Conservation (phyloP, 1,139 yeast species). For the Lodderomyces elongisporus region DNA sequence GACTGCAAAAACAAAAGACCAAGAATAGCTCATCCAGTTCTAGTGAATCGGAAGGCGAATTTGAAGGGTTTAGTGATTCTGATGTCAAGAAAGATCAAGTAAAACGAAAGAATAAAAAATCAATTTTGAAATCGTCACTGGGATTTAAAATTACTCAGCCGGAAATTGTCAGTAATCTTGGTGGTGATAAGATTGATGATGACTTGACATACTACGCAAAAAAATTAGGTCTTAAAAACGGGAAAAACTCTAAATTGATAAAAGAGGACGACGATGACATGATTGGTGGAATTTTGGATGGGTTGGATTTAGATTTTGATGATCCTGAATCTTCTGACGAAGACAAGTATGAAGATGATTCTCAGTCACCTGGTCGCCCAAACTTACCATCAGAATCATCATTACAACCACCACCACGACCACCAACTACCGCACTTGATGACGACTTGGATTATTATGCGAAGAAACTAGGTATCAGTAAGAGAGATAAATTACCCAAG, state of each 20-base stretch:
- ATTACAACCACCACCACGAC: constrained; percentile 33
- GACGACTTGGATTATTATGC: constrained; percentile 81
- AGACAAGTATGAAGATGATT: constrained; percentile 13
- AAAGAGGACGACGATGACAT: constrained; percentile 60
- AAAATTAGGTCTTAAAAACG: constrained; percentile 60
- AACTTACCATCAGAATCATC: too few species aligned
- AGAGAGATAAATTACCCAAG: constrained; percentile 37
- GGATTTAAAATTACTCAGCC: too few species aligned
- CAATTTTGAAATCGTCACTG: not conserved
- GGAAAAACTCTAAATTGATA: constrained; percentile 33
- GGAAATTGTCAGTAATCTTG: not conserved
- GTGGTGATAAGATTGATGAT: constrained; percentile 48
- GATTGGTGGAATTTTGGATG: constrained; percentile 71
- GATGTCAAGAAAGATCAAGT: constrained; percentile 26
- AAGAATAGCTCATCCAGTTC: constrained; percentile 2
- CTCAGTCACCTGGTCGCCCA: too few species aligned
- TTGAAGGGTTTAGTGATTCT: constrained; percentile 11
- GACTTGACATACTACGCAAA: constrained; percentile 83
- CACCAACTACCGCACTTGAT: constrained; percentile 47
- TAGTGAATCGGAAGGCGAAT: constrained; percentile 7
- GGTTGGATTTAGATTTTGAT: constrained; percentile 48
- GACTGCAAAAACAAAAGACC: constrained; percentile 10
- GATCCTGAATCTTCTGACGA: constrained; percentile 5
- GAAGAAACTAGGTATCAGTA: constrained; percentile 69
- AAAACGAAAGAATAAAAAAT: constrained; percentile 5